Evolutionary conservation across 768 basidiomycete species (phyloP).

Genomic region (Macrolepiota dolichaula): DNA sequence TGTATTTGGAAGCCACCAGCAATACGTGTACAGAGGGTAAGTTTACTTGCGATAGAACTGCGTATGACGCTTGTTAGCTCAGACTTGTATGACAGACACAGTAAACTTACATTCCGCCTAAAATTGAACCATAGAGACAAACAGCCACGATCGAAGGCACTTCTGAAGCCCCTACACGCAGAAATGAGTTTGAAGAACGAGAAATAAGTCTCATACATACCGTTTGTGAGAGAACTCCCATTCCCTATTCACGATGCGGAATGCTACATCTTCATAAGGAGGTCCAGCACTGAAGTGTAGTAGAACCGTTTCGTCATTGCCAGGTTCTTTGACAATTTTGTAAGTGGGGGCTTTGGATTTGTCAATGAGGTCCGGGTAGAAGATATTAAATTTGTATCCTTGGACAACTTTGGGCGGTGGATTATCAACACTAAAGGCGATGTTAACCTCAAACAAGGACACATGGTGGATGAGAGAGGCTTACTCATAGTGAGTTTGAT

Average conservation of each 20-base stretch:
- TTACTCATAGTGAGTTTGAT: slow-evolving; percentile 99
- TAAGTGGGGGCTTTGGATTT: slow-evolving; percentile 96
- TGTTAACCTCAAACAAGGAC: slow-evolving; percentile 15
- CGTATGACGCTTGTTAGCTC: slow-evolving; percentile 13
- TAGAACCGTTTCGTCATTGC: slow-evolving; percentile 93
- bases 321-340: slow-evolving; percentile 90
- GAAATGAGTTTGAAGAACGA: slow-evolving; percentile 7
- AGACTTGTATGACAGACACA: slow-evolving; percentile 11
- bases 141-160: slow-evolving; percentile 96
- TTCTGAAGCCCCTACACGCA: slow-evolving; percentile 81
- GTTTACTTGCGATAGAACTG: slow-evolving; percentile 81
- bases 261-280: slow-evolving; percentile 98
- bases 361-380: slow-evolving; percentile 99
- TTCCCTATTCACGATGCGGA: slow-evolving; percentile 94
- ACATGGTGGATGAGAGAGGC: slow-evolving; percentile 26
- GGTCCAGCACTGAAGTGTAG: slow-evolving; percentile 95
- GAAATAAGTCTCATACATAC: slow-evolving; percentile 42
- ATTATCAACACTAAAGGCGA: slow-evolving; percentile 76
- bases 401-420: slow-evolving; percentile 99
- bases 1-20: background rate
- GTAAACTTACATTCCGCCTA: slow-evolving; percentile 77
- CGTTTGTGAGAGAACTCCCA: slow-evolving; percentile 99
- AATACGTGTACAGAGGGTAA: background rate
- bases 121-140: slow-evolving; percentile 96
- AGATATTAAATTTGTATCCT: slow-evolving; percentile 99